A percentile compares a stretch with the other conserved stretches of the same genome.
Evolutionary conservation across 192 early-diverging fungal species (phyloP).

Genomic region (Backusella mclennaniae): DNA sequence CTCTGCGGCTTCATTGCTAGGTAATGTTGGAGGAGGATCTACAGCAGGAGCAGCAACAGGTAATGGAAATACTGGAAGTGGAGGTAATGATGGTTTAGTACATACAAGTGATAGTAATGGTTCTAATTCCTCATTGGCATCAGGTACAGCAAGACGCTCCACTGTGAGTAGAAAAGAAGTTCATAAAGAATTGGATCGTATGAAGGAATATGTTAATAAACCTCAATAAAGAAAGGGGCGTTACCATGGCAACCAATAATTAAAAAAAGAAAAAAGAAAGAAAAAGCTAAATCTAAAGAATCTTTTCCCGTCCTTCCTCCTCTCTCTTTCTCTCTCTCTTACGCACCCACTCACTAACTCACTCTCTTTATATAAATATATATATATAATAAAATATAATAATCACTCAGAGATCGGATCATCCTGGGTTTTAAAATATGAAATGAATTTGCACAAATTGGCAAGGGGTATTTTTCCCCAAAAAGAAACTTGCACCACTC

Average conservation of each 20-base stretch:
- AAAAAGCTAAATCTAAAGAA: too few species aligned
- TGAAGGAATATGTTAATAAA: slow-evolving; percentile 25
- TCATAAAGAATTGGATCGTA: slow-evolving; percentile 35
- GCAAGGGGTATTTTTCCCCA: not conserved
- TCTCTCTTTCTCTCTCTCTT: too few species aligned
- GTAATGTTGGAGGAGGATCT: not conserved
- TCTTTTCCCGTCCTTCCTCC: not conserved
- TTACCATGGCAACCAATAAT: not conserved
- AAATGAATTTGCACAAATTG: too few species aligned
- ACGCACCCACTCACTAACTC: too few species aligned
- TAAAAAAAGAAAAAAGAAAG: not conserved
- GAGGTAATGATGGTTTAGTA: slow-evolving; percentile 7
- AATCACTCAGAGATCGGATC: too few species aligned
- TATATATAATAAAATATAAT: too few species aligned
- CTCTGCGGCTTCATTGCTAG: slow-evolving; percentile 1
- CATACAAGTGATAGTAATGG: not conserved
- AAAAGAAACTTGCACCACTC: not conserved
- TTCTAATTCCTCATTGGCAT: not conserved
- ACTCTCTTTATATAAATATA: too few species aligned
- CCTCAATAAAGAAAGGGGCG: not conserved
- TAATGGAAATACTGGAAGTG: not conserved
- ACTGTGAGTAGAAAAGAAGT: slow-evolving; percentile 36
- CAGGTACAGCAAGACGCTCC: slow-evolving; percentile 5
- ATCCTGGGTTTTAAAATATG: too few species aligned
- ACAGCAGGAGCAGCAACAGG: not conserved